Conservation (phyloP, 441 rosid species). For the Euphorbia celastroides region DNA sequence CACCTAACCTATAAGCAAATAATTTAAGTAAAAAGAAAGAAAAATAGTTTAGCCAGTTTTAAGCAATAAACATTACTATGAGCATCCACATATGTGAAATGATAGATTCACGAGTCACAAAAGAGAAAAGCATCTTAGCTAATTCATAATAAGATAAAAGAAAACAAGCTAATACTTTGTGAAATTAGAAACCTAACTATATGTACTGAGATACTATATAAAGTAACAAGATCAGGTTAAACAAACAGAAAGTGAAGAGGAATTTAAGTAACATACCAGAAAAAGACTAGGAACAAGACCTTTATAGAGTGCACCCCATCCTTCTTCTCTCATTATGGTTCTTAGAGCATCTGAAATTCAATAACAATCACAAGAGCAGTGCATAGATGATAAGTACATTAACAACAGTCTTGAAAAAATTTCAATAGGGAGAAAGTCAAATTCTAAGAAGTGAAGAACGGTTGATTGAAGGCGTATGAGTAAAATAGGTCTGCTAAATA, state of each 20-base stretch:
- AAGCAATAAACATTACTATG: constrained; percentile 1
- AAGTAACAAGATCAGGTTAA: neutral
- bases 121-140: neutral
- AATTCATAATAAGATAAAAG: neutral
- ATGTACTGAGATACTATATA: neutral
- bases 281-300: constrained; percentile 80
- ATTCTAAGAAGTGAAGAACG: neutral
- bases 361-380: constrained; percentile 15
- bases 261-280: constrained; percentile 46
- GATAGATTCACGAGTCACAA: neutral
- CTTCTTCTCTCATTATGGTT: constrained; percentile 91
- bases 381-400: constrained; percentile 2
- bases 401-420: neutral
- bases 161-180: neutral
- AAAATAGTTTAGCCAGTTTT: neutral
- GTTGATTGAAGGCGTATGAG: neutral
- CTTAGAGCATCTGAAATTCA: constrained; percentile 63
- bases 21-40: neutral
- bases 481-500: neutral
- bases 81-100: neutral
- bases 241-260: neutral
- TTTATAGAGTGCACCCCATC: constrained; percentile 75
- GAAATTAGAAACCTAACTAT: neutral
- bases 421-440: neutral
- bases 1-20: neutral